phyloP scores from a whole-genome alignment of 2,329 filamentous ascomycete species.

The Nannizziopsis barbatae region DNA sequence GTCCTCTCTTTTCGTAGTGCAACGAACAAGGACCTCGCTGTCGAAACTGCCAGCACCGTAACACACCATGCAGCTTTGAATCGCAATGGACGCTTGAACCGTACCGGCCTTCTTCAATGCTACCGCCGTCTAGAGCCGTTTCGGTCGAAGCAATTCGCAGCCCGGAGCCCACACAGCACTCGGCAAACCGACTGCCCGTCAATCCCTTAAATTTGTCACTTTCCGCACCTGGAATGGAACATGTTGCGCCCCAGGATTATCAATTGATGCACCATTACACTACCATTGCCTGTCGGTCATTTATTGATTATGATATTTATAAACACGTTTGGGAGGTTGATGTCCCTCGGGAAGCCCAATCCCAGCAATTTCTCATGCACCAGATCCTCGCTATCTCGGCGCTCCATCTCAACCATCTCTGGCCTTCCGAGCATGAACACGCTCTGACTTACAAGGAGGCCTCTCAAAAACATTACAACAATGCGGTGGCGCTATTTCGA shows the following conservation, averaged over 20 bases:
- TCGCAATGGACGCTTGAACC: neutral
- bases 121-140: neutral
- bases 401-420: conserved; percentile 17
- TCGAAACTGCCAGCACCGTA: conserved; percentile 13
- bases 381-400: conserved; percentile 20
- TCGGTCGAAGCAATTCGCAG: neutral
- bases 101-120: neutral
- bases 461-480: conserved; percentile 13
- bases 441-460: conserved; percentile 9
- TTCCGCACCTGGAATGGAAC: neutral
- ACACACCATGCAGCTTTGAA: conserved; percentile 11
- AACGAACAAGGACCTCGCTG: conserved; percentile 16
- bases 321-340: conserved; percentile 14
- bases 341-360: conserved; percentile 14
- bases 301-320: conserved; percentile 14
- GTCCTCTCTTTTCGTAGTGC: conserved; percentile 6
- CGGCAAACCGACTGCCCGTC: neutral
- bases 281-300: conserved; percentile 10
- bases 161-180: neutral
- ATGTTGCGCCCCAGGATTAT: conserved; percentile 3
- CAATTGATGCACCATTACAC: conserved; percentile 16
- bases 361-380: conserved; percentile 20
- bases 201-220: neutral
- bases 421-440: neutral
- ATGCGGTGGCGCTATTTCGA: conserved; percentile 10